A percentile compares a stretch with the other conserved stretches of the same genome.
Evolutionary conservation across 2,329 filamentous ascomycete genomes (phyloP).

Genomic region (Aspergillus melleus): DNA sequence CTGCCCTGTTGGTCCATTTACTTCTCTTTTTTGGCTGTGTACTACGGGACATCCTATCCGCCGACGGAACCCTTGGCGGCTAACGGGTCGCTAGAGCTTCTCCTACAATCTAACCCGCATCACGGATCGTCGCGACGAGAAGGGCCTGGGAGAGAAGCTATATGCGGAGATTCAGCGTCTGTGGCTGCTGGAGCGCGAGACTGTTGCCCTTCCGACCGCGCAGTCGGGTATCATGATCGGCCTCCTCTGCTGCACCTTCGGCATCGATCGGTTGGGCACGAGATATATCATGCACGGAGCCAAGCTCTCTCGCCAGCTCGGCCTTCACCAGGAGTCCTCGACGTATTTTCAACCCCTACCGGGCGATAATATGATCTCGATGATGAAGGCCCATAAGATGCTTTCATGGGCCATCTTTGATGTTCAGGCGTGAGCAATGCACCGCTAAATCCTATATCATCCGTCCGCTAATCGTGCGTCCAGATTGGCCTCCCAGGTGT

Average conservation of each 20-base stretch:
- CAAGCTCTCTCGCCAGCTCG: constrained; percentile 10
- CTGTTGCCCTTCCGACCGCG: constrained; percentile 15
- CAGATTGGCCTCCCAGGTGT: constrained; percentile 25
- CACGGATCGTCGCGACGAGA: constrained; percentile 25
- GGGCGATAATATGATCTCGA: constrained; percentile 1
- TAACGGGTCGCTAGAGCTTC: constrained; percentile 19
- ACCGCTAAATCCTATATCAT: not conserved
- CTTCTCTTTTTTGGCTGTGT: constrained; percentile 26
- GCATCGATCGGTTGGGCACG: constrained; percentile 23
- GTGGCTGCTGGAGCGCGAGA: constrained; percentile 18
- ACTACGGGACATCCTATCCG: constrained; percentile 1
- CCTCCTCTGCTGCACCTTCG: constrained; percentile 26
- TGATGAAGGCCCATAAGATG: constrained; percentile 18
- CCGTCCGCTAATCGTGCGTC: constrained; percentile 1
- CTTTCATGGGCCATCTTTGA: constrained; percentile 25
- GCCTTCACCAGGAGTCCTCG: constrained; percentile 10
- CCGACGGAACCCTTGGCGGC: not conserved
- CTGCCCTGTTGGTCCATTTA: constrained; percentile 19
- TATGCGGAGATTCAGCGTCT: constrained; percentile 22
- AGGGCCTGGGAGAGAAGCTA: constrained; percentile 19
- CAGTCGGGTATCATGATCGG: constrained; percentile 25
- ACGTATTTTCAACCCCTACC: constrained; percentile 11
- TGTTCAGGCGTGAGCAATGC: constrained; percentile 20
- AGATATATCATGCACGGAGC: constrained; percentile 24
- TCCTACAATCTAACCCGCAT: constrained; percentile 24